Evolutionary conservation across 768 basidiomycete species (phyloP).

Genomic region (Tulasnella sp.): DNA sequence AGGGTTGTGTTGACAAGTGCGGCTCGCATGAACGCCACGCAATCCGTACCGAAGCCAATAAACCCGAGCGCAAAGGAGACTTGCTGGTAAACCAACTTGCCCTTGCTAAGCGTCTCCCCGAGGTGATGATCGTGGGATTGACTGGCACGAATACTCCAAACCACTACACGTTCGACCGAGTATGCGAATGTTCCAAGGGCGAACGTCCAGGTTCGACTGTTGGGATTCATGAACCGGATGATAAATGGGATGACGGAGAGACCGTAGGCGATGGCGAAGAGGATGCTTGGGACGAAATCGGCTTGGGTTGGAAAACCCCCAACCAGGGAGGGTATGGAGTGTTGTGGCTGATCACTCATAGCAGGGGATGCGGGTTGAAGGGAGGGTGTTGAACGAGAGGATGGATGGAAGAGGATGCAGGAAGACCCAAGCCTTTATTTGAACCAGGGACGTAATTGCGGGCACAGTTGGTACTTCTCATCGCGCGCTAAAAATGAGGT

Average conservation of each 20-base stretch:
- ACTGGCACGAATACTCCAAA: neutral
- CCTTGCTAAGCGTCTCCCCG: neutral
- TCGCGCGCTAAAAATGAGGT: too few relatives aligned
- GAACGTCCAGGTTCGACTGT: slow-evolving; percentile 33
- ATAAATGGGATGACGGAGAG: slow-evolving; percentile 34
- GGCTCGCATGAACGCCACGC: neutral
- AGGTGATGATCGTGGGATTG: slow-evolving; percentile 4
- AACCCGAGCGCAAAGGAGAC: slow-evolving; percentile 4
- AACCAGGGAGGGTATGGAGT: slow-evolving; percentile 38
- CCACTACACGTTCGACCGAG: slow-evolving; percentile 30
- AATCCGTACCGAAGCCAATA: neutral
- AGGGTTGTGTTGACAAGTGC: slow-evolving; percentile 4
- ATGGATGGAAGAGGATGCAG: neutral
- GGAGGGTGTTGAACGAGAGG: neutral
- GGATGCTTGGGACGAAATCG: slow-evolving; percentile 40
- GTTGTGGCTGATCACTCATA: neutral
- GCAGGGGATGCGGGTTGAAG: neutral
- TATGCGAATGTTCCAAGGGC: slow-evolving; percentile 33
- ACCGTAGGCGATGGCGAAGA: slow-evolving; percentile 38
- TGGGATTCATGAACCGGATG: slow-evolving; percentile 32
- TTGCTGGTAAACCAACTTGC: slow-evolving; percentile 5
- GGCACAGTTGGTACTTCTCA: neutral
- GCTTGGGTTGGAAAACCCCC: slow-evolving; percentile 37
- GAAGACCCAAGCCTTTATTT: neutral
- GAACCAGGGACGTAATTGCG: neutral